Percentiles rank a stretch among this genome's conserved stretches.
Evolutionary conservation across 441 rosid species (phyloP).

Genomic region (Populus hybrid): DNA sequence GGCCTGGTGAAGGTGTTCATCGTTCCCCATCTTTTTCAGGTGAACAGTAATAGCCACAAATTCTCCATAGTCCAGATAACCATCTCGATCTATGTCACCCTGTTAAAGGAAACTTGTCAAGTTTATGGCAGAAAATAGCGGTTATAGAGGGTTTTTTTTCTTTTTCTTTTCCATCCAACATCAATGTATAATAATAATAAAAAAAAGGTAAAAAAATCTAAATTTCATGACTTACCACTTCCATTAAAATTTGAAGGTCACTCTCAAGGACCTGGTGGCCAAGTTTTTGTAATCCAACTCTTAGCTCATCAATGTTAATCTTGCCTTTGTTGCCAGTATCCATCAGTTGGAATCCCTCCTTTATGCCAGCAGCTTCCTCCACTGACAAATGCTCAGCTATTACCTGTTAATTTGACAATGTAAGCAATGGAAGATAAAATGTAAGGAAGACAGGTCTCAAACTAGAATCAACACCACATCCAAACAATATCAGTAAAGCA

Average conservation of each 20-base stretch:
- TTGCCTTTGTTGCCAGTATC: conserved; percentile 74
- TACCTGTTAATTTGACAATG: conserved; percentile 46
- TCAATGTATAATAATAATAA: not conserved
- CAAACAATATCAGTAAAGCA: not conserved
- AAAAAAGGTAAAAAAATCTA: not conserved
- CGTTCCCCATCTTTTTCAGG: conserved; percentile 76
- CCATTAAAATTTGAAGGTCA: conserved; percentile 84
- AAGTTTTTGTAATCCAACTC: conserved; percentile 65
- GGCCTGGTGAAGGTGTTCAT: conserved; percentile 86
- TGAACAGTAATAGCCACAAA: conserved; percentile 88
- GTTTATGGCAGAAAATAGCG: not conserved
- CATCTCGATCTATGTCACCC: conserved; percentile 91
- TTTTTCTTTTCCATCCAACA: not conserved
- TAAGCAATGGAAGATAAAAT: not conserved
- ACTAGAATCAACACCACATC: not conserved
- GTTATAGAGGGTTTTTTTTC: not conserved
- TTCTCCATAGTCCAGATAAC: conserved; percentile 72
- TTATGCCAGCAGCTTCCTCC: conserved; percentile 94
- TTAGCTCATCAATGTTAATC: conserved; percentile 78
- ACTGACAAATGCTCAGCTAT: conserved; percentile 86
- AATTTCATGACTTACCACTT: conserved; percentile 57
- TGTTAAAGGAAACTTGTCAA: conserved; percentile 23
- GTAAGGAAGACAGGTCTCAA: not conserved
- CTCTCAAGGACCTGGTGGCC: conserved; percentile 75
- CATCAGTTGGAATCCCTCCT: conserved; percentile 81